Conservation (phyloP, 2,329 filamentous ascomycete genomes). For the Coniochaeta sp. region DNA sequence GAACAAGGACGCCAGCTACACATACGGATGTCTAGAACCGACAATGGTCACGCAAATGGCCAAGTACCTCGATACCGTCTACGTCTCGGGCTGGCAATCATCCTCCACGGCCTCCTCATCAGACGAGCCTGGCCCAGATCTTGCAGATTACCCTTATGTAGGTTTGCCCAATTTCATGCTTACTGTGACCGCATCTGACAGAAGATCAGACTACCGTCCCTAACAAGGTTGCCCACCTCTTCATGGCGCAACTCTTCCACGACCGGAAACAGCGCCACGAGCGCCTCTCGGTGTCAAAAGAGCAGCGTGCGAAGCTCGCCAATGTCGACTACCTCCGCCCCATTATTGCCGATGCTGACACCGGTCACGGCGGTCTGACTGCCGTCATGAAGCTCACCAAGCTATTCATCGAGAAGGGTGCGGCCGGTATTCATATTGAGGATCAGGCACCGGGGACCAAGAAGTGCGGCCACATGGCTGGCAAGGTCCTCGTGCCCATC, state of each 20-base stretch:
- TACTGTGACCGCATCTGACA: background rate
- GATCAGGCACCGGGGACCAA: slow-evolving; percentile 97
- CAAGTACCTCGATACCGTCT: slow-evolving; percentile 96
- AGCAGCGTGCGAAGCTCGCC: slow-evolving; percentile 62
- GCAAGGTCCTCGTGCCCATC: slow-evolving; percentile 94
- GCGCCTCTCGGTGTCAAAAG: slow-evolving; percentile 69
- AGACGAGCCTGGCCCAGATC: slow-evolving; percentile 93
- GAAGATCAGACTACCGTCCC: slow-evolving; percentile 77
- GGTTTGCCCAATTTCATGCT: slow-evolving; percentile 21
- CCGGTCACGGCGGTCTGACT: slow-evolving; percentile 93
- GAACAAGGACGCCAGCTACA: slow-evolving; percentile 82
- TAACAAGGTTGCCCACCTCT: slow-evolving; percentile 95
- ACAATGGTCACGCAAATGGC: slow-evolving; percentile 99
- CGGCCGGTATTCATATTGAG: slow-evolving; percentile 96
- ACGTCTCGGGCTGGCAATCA: slow-evolving; percentile 98
- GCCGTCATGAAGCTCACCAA: slow-evolving; percentile 99
- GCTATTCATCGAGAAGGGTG: slow-evolving; percentile 92
- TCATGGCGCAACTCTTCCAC: slow-evolving; percentile 98
- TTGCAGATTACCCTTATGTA: slow-evolving; percentile 94
- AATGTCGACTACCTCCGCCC: slow-evolving; percentile 93
- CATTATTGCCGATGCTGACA: slow-evolving; percentile 95
- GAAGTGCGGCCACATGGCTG: slow-evolving; percentile 99
- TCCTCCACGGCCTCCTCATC: slow-evolving; percentile 92
- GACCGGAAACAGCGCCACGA: slow-evolving; percentile 98
- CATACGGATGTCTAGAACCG: slow-evolving; percentile 94